Percentiles rank a stretch among this genome's conserved stretches.
Conservation (phyloP, 176 grass and related monocot genomes). For the Hordeum vulgare region MorexV3_pseudomolecules_assembly NC_058519.1:210704209-210704708, state of each 20-base stretch:
- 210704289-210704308: constrained; percentile 90
- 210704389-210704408: neutral
- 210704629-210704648: neutral
- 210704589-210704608: neutral
- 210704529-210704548: neutral
- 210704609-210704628: neutral
- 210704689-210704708: neutral
- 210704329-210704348: constrained; percentile 5
- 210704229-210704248: constrained; percentile 59
- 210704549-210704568: neutral
- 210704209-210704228: constrained; percentile 65
- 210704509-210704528: neutral
- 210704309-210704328: constrained; percentile 64
- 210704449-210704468: neutral
- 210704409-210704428: neutral
- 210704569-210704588: neutral
- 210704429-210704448: neutral
- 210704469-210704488: neutral
- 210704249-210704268: constrained; percentile 35
- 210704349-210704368: neutral
- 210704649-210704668: neutral
- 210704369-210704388: neutral
- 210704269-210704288: constrained; percentile 57
- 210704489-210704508: constrained; percentile 1
- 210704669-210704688: neutral